Percentiles rank a stretch among this genome's conserved stretches.
phyloP scores from a whole-genome alignment of 768 basidiomycete genomes.

The Dendrothele bispora region DNA sequence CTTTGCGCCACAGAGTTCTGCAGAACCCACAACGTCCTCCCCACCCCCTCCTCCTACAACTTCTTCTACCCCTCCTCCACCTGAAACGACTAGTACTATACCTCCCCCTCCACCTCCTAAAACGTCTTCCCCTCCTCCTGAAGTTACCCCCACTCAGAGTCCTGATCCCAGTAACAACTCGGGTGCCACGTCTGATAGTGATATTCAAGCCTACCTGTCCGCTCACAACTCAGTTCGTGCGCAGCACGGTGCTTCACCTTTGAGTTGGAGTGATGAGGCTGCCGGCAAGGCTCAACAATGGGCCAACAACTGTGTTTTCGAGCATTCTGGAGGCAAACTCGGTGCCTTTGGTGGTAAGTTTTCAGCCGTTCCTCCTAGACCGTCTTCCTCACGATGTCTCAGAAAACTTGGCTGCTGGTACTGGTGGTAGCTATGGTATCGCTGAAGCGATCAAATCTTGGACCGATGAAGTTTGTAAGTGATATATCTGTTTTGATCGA shows the following conservation, averaged over 20 bases:
- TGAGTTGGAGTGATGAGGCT: slow-evolving; percentile 64
- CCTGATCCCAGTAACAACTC: slow-evolving; percentile 10
- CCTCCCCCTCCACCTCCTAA: slow-evolving; percentile 12
- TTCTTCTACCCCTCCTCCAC: slow-evolving; percentile 11
- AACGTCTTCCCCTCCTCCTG: slow-evolving; percentile 12
- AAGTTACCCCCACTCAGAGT: slow-evolving; percentile 10
- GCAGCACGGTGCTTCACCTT: slow-evolving; percentile 58
- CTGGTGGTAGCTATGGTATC: slow-evolving; percentile 53
- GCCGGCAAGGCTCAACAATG: slow-evolving; percentile 67
- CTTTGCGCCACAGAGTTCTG: slow-evolving; percentile 9
- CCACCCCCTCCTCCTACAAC: slow-evolving; percentile 16
- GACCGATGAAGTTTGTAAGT: slow-evolving; percentile 69
- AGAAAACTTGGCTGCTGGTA: slow-evolving; percentile 79
- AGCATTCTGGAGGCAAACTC: slow-evolving; percentile 68
- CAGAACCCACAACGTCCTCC: slow-evolving; percentile 15
- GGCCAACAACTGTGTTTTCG: slow-evolving; percentile 66
- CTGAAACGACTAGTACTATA: slow-evolving; percentile 9
- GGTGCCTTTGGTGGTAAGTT: slow-evolving; percentile 62
- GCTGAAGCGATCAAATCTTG: slow-evolving; percentile 52
- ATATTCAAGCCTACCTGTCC: slow-evolving; percentile 52
- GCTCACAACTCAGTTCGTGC: slow-evolving; percentile 65
- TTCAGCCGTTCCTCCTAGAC: not conserved
- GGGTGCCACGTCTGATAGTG: slow-evolving; percentile 34
- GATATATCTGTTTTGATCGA: not conserved
- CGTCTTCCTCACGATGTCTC: slow-evolving; percentile 1